A percentile compares a stretch with the other conserved stretches of the same genome.
Evolutionary conservation across 2,329 filamentous ascomycete species (phyloP).

Genomic region (Furcasterigmium sp.): DNA sequence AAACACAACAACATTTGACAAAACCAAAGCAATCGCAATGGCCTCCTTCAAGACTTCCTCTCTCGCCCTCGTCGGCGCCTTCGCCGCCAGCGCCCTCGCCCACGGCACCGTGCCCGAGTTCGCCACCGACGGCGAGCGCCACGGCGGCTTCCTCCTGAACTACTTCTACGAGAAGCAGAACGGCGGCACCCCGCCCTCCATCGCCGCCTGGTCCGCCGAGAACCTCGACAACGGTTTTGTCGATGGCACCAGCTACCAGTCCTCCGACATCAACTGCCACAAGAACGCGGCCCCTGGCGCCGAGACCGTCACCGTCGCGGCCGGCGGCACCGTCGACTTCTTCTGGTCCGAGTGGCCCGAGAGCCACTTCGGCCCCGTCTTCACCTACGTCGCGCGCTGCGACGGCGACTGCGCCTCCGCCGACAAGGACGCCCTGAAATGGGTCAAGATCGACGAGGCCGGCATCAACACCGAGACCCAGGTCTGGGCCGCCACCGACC

Average conservation of each 20-base stretch:
- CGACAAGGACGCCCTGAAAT: slow-evolving; percentile 48
- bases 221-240: slow-evolving; percentile 48
- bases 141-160: slow-evolving; percentile 14
- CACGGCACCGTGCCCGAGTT: slow-evolving; percentile 11
- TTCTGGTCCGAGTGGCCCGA: slow-evolving; percentile 37
- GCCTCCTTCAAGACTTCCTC: slow-evolving; percentile 3
- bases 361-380: slow-evolving; percentile 46
- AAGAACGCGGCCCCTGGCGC: slow-evolving; percentile 29
- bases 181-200: slow-evolving; percentile 10
- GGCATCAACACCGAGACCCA: slow-evolving; percentile 41
- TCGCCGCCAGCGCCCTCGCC: slow-evolving; percentile 11
- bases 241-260: slow-evolving; percentile 29
- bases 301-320: slow-evolving; percentile 28
- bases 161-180: slow-evolving; percentile 15
- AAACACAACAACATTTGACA: not conserved
- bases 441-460: slow-evolving; percentile 57
- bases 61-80: slow-evolving; percentile 11
- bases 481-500: slow-evolving; percentile 29
- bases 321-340: slow-evolving; percentile 33
- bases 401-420: slow-evolving; percentile 49
- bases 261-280: slow-evolving; percentile 42
- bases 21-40: not conserved
- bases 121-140: slow-evolving; percentile 6
- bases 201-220: slow-evolving; percentile 32
- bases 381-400: slow-evolving; percentile 59